Evolutionary conservation across 768 basidiomycete species (phyloP).

Genomic region (Calocera cornea): DNA sequence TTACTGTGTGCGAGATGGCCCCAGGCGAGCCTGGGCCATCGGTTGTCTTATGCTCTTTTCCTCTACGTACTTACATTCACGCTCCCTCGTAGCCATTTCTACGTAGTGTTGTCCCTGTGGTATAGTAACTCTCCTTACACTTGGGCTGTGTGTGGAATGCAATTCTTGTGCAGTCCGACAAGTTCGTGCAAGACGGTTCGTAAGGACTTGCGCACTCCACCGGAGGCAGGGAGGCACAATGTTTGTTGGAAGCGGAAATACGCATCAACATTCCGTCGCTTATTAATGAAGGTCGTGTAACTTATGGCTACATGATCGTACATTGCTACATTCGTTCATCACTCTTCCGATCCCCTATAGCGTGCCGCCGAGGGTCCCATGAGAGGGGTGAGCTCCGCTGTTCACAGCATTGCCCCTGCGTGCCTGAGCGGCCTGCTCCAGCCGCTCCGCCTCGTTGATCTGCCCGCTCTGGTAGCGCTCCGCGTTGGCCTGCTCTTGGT

Average conservation of each 20-base stretch:
- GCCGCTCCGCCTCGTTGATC: background rate
- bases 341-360: too few relatives aligned
- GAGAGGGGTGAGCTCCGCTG: background rate
- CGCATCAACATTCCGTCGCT: background rate
- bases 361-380: background rate
- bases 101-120: background rate
- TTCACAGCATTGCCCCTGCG: background rate
- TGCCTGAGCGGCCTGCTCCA: background rate
- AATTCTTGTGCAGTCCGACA: background rate
- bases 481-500: background rate
- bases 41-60: background rate
- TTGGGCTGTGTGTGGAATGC: slow-evolving; percentile 4
- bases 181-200: background rate
- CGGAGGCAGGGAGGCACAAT: too few relatives aligned
- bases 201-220: background rate
- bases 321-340: background rate
- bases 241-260: background rate
- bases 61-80: background rate
- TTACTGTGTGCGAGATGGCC: background rate
- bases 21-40: background rate
- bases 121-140: background rate
- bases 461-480: background rate
- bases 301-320: background rate
- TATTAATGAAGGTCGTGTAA: background rate
- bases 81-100: background rate